These are phyloP conservation scores for Alternaria sp. DNA, from an alignment of 2,329 filamentous ascomycete genomes.

Conservation along the genomic window DNA sequence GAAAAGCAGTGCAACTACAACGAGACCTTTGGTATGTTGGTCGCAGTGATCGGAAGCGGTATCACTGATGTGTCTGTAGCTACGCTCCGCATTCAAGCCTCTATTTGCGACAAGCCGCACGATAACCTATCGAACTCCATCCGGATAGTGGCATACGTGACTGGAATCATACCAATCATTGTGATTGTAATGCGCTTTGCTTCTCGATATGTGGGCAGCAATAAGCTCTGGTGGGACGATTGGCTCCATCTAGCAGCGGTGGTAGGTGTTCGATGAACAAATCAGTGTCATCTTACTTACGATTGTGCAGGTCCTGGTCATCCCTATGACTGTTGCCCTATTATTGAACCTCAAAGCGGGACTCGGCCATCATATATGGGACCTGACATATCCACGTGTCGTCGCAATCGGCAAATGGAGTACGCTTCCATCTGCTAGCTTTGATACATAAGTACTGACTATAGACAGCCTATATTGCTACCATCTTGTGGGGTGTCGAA, in stretches of 20 bases:
- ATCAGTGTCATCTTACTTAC: background rate
- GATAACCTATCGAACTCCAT: background rate
- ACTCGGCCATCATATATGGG: conserved; percentile 3
- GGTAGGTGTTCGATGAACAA: background rate
- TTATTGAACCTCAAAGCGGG: background rate
- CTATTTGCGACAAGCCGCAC: conserved; percentile 4
- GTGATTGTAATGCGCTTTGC: conserved; percentile 6
- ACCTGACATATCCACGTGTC: conserved; percentile 8
- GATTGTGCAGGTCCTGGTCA: background rate
- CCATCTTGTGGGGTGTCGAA: conserved; percentile 1
- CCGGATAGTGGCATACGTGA: conserved; percentile 2
- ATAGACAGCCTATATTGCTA: background rate
- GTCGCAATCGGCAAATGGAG: background rate
- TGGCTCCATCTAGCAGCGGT: conserved; percentile 5
- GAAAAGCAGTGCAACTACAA: conserved; percentile 1
- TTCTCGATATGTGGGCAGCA: conserved; percentile 1
- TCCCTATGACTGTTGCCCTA: background rate
- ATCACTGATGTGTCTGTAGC: background rate
- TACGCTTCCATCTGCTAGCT: background rate
- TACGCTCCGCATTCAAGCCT: conserved; percentile 2
- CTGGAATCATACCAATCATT: conserved; percentile 2
- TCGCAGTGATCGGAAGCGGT: background rate
- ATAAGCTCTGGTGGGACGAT: conserved; percentile 5
- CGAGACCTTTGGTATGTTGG: background rate
- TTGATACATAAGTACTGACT: background rate